Evolutionary conservation across 2,329 filamentous ascomycete species (phyloP).

Genomic region (Exophiala xenobiotica): DNA sequence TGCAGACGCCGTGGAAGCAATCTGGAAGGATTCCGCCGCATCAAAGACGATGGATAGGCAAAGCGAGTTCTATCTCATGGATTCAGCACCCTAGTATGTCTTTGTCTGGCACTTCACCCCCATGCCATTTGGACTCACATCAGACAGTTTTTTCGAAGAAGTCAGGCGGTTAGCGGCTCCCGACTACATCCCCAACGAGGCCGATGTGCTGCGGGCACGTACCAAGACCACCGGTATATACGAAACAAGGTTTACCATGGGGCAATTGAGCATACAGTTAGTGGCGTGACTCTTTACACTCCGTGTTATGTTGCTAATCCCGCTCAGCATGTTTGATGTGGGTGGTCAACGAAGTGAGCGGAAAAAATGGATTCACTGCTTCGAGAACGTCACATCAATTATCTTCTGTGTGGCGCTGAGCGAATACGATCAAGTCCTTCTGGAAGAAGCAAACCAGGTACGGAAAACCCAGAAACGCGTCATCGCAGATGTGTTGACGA

Average conservation of each 20-base stretch:
- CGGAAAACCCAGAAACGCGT: constrained; percentile 32
- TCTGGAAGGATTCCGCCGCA: constrained; percentile 88
- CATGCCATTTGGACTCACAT: constrained; percentile 18
- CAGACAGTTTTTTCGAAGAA: constrained; percentile 86
- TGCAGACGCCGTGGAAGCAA: constrained; percentile 74
- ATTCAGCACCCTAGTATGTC: constrained; percentile 93
- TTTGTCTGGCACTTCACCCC: constrained; percentile 16
- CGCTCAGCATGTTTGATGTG: constrained; percentile 92
- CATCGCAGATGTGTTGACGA: constrained; percentile 12
- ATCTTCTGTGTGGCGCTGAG: constrained; percentile 98
- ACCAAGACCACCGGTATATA: constrained; percentile 99
- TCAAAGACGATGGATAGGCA: constrained; percentile 84
- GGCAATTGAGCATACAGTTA: constrained; percentile 96
- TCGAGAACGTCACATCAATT: constrained; percentile 98
- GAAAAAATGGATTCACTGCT: constrained; percentile 99
- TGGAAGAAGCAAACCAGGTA: constrained; percentile 97
- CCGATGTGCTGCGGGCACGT: constrained; percentile 90
- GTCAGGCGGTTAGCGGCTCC: constrained; percentile 77
- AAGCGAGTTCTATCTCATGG: constrained; percentile 99
- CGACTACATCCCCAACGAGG: constrained; percentile 89
- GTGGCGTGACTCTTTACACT: constrained; percentile 37
- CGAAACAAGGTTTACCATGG: constrained; percentile 98
- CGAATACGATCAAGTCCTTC: constrained; percentile 94
- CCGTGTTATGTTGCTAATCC: constrained; percentile 26
- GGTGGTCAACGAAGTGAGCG: constrained; percentile 94